These are phyloP conservation scores for Themeda triandra DNA, from an alignment of 176 grass and related monocot species.

Conservation along the genomic window DNA sequence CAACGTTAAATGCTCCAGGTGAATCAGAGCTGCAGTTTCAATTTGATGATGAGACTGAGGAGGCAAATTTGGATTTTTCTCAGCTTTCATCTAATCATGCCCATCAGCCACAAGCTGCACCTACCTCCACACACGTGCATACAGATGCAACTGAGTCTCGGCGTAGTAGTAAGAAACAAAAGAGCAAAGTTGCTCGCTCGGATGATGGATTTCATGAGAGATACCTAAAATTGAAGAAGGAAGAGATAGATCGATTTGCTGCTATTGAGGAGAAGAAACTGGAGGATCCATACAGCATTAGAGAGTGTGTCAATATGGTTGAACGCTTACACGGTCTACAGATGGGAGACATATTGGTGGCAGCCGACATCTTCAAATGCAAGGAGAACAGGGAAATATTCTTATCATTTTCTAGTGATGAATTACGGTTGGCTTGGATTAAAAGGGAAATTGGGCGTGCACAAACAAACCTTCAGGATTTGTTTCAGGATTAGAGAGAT, in stretches of 20 bases:
- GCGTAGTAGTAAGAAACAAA: not conserved
- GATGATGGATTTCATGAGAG: not conserved
- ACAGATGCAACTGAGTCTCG: not conserved
- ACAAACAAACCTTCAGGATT: no score
- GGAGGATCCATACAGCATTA: slow-evolving; percentile 2
- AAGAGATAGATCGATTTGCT: not conserved
- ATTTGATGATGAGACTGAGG: not conserved
- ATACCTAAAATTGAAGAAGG: not conserved
- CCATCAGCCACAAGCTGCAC: not conserved
- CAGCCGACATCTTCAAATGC: not conserved
- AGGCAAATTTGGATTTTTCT: not conserved
- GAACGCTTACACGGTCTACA: not conserved
- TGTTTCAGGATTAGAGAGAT: no score
- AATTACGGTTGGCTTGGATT: no score
- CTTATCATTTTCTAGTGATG: no score
- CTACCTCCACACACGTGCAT: not conserved
- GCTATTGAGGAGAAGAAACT: not conserved
- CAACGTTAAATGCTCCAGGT: not conserved
- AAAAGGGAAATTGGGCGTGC: no score
- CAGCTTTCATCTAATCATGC: not conserved
- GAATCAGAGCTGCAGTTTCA: not conserved
- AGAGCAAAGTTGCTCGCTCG: not conserved
- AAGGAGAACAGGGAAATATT: not conserved
- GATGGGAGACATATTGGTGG: not conserved
- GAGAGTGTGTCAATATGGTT: not conserved